Base-by-base conservation (phyloP, 257 asterid species). In the Solanum raphanifolium region DNA sequence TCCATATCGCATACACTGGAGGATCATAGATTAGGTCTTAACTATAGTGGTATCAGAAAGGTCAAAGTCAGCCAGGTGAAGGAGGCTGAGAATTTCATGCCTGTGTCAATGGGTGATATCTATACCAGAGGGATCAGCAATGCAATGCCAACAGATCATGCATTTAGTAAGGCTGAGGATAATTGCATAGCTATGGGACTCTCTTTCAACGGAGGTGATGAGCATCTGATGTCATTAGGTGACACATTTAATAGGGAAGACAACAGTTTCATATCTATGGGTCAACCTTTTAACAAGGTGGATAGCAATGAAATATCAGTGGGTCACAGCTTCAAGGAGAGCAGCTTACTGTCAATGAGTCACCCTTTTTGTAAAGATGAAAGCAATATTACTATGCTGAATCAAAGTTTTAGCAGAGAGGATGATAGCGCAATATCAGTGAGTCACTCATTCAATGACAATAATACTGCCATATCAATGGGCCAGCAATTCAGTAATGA, bases 11-110 rank as follows among this genome's bases (percentile, higher is more conserved):
- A 78, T 86, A 34, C 87, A 9, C 32, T 86, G 79, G 90, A 88
- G 83, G 88, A 88, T 68, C 90, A 88, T 78, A 86, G 46, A 32
- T 65, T 32, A 81, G 88, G 88, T 86, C 52, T 88, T 76, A 86
- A 88, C 73, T 86, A 29, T 86, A 72, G 90, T 34, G 90, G 90
- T 66, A 78, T 78, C 43, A 86, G 88, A 79, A 88, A 85, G 83
- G 87, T 43, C 75, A 88, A 88, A 86, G 90, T 85, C 58, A 85
- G 86, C 86, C 90, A 85, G 83, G 90, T 88, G 52, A 88, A 88
- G 90, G 90, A 62, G 38, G 43, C 90, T 75, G 90, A 66, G 69
- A 86, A 85, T 62, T 71, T 88, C 25, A 86, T 86, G 83, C 58
- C 87, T 66, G 83, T 86, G 83, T 85, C 88, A 65, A 48, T 88